These are phyloP conservation scores for Capsella bursapastoris DNA, from an alignment of 345 rosid species.

Conservation along the genomic window DNA sequence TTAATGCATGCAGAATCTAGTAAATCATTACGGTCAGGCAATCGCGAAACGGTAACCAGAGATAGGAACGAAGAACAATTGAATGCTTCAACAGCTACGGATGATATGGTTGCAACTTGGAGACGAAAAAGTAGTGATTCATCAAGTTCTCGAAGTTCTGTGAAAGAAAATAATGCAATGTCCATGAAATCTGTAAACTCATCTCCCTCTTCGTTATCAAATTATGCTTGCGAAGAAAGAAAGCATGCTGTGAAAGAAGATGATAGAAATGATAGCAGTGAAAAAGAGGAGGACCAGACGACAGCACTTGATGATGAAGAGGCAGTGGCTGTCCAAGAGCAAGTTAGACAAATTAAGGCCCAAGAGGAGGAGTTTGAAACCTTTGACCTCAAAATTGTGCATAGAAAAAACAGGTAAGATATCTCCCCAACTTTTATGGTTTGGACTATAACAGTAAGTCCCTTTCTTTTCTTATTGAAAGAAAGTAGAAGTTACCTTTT, in stretches of 20 bases:
- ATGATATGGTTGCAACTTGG: slow-evolving; percentile 80
- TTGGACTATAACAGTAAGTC: slow-evolving; percentile 2
- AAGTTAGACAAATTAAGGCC: slow-evolving; percentile 92
- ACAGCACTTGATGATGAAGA: slow-evolving; percentile 91
- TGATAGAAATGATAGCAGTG: slow-evolving; percentile 54
- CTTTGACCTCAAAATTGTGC: slow-evolving; percentile 94
- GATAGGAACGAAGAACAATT: slow-evolving; percentile 58
- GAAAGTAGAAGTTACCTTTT: not conserved
- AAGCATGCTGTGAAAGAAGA: slow-evolving; percentile 61
- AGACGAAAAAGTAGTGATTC: slow-evolving; percentile 80
- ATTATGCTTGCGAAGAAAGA: slow-evolving; percentile 67
- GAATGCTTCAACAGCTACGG: slow-evolving; percentile 61
- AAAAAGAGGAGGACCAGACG: slow-evolving; percentile 73
- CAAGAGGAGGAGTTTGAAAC: slow-evolving; percentile 99
- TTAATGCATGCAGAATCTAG: slow-evolving; percentile 60
- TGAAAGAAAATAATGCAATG: not conserved
- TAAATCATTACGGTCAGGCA: slow-evolving; percentile 71
- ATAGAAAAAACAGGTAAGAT: slow-evolving; percentile 93
- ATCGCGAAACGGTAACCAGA: slow-evolving; percentile 49
- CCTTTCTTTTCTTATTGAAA: slow-evolving; percentile 11
- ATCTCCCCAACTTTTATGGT: slow-evolving; percentile 8
- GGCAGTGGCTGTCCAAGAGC: slow-evolving; percentile 95
- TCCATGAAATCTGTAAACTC: not conserved
- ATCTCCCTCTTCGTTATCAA: slow-evolving; percentile 68
- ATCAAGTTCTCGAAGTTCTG: slow-evolving; percentile 46